A percentile compares a stretch with the other conserved stretches of the same genome.
Evolutionary conservation across 1,284 basidiomycete genomes (phyloP).

Genomic region (Trichosporon sp.): DNA sequence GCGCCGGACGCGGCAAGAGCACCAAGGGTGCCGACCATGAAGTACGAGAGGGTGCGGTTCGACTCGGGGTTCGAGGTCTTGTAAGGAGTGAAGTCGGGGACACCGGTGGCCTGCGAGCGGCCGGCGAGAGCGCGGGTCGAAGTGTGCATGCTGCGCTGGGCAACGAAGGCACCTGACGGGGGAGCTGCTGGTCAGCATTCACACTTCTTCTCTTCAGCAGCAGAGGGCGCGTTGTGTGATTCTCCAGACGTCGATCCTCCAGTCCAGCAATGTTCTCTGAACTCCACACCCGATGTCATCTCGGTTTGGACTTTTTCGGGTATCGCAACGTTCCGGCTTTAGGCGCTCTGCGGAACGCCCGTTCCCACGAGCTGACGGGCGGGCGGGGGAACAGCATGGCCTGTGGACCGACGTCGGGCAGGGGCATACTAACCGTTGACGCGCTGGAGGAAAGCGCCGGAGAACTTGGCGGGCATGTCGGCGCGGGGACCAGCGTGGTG

Average conservation of each 20-base stretch:
- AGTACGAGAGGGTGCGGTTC: slow-evolving; percentile 88
- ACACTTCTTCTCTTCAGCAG: background rate
- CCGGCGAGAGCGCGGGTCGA: slow-evolving; percentile 51
- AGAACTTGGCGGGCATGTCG: slow-evolving; percentile 65
- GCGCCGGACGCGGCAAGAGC: slow-evolving; percentile 89
- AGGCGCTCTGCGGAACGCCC: background rate
- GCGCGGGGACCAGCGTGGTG: slow-evolving; percentile 59
- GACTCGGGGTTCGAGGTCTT: slow-evolving; percentile 62
- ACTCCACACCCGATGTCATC: background rate
- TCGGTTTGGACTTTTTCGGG: slow-evolving; percentile 1
- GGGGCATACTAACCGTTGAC: slow-evolving; percentile 60
- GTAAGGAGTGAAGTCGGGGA: slow-evolving; percentile 86
- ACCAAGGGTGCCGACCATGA: slow-evolving; percentile 95
- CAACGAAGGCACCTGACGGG: slow-evolving; percentile 56
- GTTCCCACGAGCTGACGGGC: background rate
- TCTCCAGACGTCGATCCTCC: background rate
- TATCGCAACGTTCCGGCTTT: background rate
- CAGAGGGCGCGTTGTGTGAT: background rate
- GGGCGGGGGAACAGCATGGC: background rate
- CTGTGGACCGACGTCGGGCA: background rate
- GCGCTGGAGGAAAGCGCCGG: slow-evolving; percentile 52
- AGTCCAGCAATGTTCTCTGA: background rate
- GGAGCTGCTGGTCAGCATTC: slow-evolving; percentile 32
- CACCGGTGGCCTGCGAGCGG: slow-evolving; percentile 56
- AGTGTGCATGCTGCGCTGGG: slow-evolving; percentile 57